These are phyloP conservation scores for Amaranthus palmeri DNA, from an alignment of 148 eudicot species.

Conservation along the genomic window DNA sequence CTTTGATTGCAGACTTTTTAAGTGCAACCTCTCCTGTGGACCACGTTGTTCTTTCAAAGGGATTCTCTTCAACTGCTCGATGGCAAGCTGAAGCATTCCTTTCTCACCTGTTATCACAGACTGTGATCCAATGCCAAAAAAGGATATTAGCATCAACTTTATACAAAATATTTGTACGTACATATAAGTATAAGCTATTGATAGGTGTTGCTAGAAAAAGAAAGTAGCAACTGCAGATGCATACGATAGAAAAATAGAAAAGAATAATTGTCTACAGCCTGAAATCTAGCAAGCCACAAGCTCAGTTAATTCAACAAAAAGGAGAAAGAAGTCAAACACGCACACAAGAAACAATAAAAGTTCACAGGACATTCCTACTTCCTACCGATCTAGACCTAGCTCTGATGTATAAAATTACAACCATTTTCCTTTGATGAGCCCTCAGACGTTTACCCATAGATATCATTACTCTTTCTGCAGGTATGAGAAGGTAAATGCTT, in stretches of 20 bases:
- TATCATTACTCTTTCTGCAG: no score
- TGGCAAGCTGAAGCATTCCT: slow-evolving; percentile 74
- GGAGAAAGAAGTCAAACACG: neutral
- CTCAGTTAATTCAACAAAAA: neutral
- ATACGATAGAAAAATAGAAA: slow-evolving; percentile 7
- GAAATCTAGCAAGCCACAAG: neutral
- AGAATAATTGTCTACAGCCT: neutral
- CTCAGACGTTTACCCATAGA: no score
- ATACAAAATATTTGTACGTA: neutral
- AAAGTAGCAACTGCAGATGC: neutral
- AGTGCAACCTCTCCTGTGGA: slow-evolving; percentile 84
- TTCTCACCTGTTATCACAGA: slow-evolving; percentile 83
- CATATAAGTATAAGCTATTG: neutral
- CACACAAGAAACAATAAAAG: neutral
- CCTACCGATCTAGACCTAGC: no score
- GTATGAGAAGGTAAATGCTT: no score
- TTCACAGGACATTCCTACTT: neutral
- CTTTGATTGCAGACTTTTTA: slow-evolving; percentile 74
- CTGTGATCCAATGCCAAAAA: slow-evolving; percentile 37
- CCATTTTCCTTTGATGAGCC: no score
- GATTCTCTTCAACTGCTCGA: slow-evolving; percentile 77
- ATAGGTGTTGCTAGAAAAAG: neutral
- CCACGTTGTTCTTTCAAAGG: slow-evolving; percentile 94
- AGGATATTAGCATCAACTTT: neutral
- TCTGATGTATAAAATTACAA: no score